Base-by-base conservation (phyloP, 805 yeast genomes). In the Myxozyma melibiosi region DNA sequence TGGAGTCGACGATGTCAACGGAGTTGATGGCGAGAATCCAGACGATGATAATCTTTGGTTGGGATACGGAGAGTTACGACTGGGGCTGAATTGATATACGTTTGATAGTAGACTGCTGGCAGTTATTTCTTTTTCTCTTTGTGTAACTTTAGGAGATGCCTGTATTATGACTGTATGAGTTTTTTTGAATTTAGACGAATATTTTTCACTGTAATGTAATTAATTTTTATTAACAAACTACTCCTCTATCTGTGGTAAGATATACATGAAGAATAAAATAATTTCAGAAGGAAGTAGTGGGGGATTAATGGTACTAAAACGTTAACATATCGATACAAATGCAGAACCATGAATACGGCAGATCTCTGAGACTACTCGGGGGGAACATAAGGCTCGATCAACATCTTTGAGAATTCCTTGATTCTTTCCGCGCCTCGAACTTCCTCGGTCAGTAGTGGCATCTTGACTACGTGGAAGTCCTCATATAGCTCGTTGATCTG, bases 401-500 rank as follows among this genome's bases (percentile, higher is more conserved):
- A 80, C 76, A 86, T 90, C 68, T 83, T 80, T 31, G 96, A 88
- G 69, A 94, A 94, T 71, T 84, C 82, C 71, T 82, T 85, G 73
- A 94, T 80, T 69, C 90, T 89, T 53, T 86, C 87, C 62, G 88
- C 78, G 33, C 99, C 99, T 74, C 99, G 84, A 55, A 94, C 94
- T 76, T 94, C 99, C 64, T 87, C 83, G 45, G 97, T 96, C 65
- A 94, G 83, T 70, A 92, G 82, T 2, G 99, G 99, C 84, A 94
- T 87, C 76, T 90, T 90, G 33, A 94, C 94, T 66, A 94, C 79
- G 70, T 95, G 97, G 79, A 92, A 94, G 73, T 94, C 99, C 74
- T 94, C 99, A 70, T 94, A 94, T 58, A 94, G 79, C 73, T 94
- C 99, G 67, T 82, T 88, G 85, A 94, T 92, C 77, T 94, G 98